Evolutionary conservation across 2,329 filamentous ascomycete species (phyloP), one percentile per base, ranked within the genome.

Genomic region (Pestalotiopsis sp.): DNA sequence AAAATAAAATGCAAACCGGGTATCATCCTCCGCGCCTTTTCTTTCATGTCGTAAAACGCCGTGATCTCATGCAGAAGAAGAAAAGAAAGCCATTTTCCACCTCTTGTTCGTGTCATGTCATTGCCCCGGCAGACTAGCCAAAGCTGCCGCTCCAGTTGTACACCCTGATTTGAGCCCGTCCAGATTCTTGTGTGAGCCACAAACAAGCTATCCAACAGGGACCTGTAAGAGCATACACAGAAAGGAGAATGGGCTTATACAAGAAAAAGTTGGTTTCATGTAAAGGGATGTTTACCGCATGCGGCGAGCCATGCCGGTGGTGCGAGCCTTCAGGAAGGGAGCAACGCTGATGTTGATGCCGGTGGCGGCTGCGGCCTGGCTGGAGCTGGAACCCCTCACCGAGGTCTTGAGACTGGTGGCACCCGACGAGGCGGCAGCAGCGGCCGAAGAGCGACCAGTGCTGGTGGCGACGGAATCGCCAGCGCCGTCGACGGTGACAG

Each of bases 401-500:
- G 64, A 65, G 22, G 66, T 68, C 48, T 52, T 65, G 40, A 66
- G 24, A 4, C 55, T 61, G 13, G 67, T 61, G 68, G 2, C 66
- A 4, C 62, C 59, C 14, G 69, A 57, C 20, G 65, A 3, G 17
- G 26, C 26, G 26, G 26, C 26, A 26, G 68, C 58, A 30, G 68
- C 22, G 6, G 22, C 30, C 26, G 39, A 58, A 55, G 30, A 62
- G n/a, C 13, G 22, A 56, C 59, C 55, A 44, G 59, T 59, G 57
- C 55, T 64, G 40, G 52, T 65, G 58, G 59, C 58, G 52, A 52
- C 58, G 40, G 40, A 64, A 30, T 20, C 14, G 30, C 66, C 58
- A 58, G 30, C 62, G n/a, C 66, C 69, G 55, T 72, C 65, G 66
- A 75, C 74, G 9, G 77, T 79, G 14, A 81, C 73, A n/a, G 80